These are phyloP conservation scores for Metschnikowia hibisci DNA, from an alignment of 805 yeast genomes.

Conservation along the genomic window DNA sequence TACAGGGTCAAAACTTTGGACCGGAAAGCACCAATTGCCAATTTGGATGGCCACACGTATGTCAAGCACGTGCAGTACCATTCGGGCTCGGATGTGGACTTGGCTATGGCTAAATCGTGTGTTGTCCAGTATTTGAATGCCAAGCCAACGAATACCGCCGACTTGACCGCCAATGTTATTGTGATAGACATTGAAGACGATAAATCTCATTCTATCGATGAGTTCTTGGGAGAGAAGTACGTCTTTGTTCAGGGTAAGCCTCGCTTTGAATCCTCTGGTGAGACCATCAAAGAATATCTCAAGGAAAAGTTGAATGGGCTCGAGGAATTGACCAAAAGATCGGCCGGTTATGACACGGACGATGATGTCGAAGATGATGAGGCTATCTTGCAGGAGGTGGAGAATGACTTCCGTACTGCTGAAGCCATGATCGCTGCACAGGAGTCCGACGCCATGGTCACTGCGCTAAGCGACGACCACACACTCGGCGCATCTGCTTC, in stretches of 20 bases:
- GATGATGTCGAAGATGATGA: conserved; percentile 8
- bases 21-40: conserved; percentile 1
- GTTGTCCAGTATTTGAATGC: conserved; percentile 10
- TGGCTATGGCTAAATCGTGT: conserved; percentile 12
- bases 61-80: conserved; percentile 17
- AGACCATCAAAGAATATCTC: conserved; percentile 21
- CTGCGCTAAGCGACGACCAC: conserved; percentile 20
- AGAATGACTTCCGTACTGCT: conserved; percentile 31
- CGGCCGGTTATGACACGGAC: conserved; percentile 5
- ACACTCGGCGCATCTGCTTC: conserved; percentile 2
- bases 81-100: conserved; percentile 15
- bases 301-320: conserved; percentile 25
- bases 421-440: conserved; percentile 30
- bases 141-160: conserved; percentile 1
- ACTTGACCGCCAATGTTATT: conserved; percentile 13
- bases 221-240: conserved; percentile 15
- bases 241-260: conserved; percentile 32
- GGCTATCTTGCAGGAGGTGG: conserved; percentile 18
- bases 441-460: conserved; percentile 21
- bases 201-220: conserved; percentile 17
- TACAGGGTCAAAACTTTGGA: conserved; percentile 25
- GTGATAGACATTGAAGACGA: conserved; percentile 26
- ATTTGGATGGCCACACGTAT: conserved; percentile 6
- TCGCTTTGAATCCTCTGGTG: conserved; percentile 21
- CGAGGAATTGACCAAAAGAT: conserved; percentile 20